These are phyloP conservation scores for Polyporus tsugae DNA, from an alignment of 1,284 basidiomycete species.

Conservation along the genomic window DNA sequence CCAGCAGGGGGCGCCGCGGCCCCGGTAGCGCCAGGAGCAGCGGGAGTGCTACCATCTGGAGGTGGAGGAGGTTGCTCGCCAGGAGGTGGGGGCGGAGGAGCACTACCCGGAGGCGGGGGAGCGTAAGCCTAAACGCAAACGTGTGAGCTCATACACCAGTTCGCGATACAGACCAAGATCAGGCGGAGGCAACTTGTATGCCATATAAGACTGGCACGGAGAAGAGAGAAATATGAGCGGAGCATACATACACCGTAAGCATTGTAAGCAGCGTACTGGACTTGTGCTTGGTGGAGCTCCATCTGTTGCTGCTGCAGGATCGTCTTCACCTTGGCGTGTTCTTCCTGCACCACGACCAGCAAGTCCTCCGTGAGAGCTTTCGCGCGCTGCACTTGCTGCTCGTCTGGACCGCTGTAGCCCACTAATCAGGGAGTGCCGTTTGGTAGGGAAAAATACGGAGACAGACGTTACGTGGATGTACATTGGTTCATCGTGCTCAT, in stretches of 20 bases:
- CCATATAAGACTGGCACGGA: constrained; percentile 28
- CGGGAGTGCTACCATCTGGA: constrained; percentile 55
- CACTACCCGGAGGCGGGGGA: constrained; percentile 65
- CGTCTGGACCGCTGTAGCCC: constrained; percentile 82
- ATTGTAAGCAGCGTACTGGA: constrained; percentile 78
- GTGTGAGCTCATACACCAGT: constrained; percentile 38
- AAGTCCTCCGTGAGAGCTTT: constrained; percentile 91
- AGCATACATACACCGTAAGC: constrained; percentile 63
- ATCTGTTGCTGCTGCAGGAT: constrained; percentile 76
- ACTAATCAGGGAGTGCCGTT: constrained; percentile 8
- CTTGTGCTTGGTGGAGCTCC: constrained; percentile 83
- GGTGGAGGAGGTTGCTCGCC: constrained; percentile 68
- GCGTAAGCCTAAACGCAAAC: constrained; percentile 59
- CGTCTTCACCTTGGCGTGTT: constrained; percentile 83
- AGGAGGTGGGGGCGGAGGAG: constrained; percentile 67
- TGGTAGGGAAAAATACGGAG: neutral
- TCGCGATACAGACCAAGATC: constrained; percentile 40
- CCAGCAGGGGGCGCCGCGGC: constrained; percentile 17
- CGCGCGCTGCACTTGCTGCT: constrained; percentile 86
- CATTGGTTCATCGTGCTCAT: constrained; percentile 92
- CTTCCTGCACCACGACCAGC: constrained; percentile 83
- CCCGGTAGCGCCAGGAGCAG: constrained; percentile 42
- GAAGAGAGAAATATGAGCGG: constrained; percentile 35
- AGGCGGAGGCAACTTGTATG: constrained; percentile 34
- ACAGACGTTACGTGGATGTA: constrained; percentile 93